phyloP scores from a whole-genome alignment of 1,284 basidiomycete genomes.

The Cryptococcus sp. region DNA sequence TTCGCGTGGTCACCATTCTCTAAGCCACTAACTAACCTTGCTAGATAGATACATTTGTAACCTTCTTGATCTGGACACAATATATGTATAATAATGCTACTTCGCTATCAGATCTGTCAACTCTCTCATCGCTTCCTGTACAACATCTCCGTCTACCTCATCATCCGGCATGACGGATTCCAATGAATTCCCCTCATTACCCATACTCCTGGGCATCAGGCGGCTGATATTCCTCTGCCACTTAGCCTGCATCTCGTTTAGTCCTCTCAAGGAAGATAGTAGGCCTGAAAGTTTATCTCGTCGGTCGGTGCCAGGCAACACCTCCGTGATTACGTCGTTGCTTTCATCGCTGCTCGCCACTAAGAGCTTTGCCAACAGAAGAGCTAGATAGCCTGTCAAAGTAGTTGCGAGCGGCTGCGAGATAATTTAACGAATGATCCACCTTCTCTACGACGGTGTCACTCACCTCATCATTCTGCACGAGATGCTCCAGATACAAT shows the following conservation, averaged over 20 bases:
- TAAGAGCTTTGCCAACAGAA: conserved; percentile 19
- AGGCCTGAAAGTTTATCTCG: conserved; percentile 15
- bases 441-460: too few species aligned
- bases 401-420: conserved; percentile 11
- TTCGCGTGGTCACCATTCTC: too few species aligned
- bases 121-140: conserved; percentile 9
- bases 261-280: conserved; percentile 11
- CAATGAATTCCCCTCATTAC: not conserved
- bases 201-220: conserved; percentile 1
- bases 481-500: conserved; percentile 8
- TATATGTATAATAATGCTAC: too few species aligned
- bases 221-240: conserved; percentile 9
- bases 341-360: not conserved
- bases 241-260: conserved; percentile 8
- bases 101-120: conserved; percentile 1
- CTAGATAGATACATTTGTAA: too few species aligned
- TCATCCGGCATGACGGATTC: conserved; percentile 4
- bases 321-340: not conserved
- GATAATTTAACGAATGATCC: not conserved
- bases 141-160: conserved; percentile 1
- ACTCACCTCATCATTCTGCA: conserved; percentile 14
- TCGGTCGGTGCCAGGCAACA: conserved; percentile 9
- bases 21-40: too few species aligned
- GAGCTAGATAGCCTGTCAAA: conserved; percentile 22
- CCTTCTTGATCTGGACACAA: too few species aligned